phyloP scores from a whole-genome alignment of 2,329 filamentous ascomycete species.

The Phialemoniopsis sp. region DNA sequence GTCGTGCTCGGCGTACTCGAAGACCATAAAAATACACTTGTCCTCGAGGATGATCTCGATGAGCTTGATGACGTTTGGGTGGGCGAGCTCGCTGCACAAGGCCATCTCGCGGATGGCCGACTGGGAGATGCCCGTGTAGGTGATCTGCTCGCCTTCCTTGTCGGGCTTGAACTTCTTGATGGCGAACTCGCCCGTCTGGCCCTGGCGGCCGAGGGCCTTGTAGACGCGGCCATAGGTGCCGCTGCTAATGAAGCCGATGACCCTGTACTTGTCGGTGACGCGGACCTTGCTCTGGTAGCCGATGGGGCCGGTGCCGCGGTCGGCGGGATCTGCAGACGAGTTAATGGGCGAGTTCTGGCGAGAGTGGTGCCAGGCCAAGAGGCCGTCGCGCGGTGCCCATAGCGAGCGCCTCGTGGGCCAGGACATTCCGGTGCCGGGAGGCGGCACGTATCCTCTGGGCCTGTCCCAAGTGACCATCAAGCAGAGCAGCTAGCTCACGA shows the following conservation, averaged over 20 bases:
- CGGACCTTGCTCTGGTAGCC: constrained; percentile 74
- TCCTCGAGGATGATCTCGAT: constrained; percentile 96
- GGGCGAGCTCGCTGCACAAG: constrained; percentile 84
- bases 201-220: constrained; percentile 79
- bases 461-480: too few relatives aligned
- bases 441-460: too few relatives aligned
- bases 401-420: too few relatives aligned
- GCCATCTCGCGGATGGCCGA: constrained; percentile 98
- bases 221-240: constrained; percentile 98
- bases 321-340: constrained; percentile 42
- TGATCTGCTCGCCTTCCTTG: constrained; percentile 91
- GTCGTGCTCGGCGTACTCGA: constrained; percentile 98
- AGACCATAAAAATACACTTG: constrained; percentile 99
- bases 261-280: constrained; percentile 89
- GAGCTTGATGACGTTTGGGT: constrained; percentile 84
- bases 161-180: constrained; percentile 99
- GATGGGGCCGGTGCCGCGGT: constrained; percentile 40
- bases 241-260: constrained; percentile 96
- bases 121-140: constrained; percentile 97
- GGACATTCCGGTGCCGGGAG: too few relatives aligned
- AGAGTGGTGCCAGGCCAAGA: too few relatives aligned
- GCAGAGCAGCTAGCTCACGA: too few relatives aligned
- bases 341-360: constrained; percentile 24
- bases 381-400: too few relatives aligned
- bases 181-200: constrained; percentile 78